Evolutionary conservation across 768 basidiomycete genomes (phyloP).

Genomic region (Boletus tomentosulus): DNA sequence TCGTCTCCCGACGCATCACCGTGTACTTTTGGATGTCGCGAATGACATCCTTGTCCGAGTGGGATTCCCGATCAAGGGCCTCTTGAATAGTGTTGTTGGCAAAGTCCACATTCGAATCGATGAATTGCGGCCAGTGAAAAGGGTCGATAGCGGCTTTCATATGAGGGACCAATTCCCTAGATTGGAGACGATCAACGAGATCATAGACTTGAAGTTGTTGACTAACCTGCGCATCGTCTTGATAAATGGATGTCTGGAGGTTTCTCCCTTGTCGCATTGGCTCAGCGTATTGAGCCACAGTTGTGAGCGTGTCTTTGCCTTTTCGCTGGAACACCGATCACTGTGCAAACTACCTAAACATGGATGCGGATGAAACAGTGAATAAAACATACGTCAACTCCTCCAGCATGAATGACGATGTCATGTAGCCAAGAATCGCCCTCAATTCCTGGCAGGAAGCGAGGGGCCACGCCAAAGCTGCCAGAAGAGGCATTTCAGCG

Average conservation of each 20-base stretch:
- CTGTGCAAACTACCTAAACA: constrained; percentile 8
- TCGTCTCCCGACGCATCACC: constrained; percentile 27
- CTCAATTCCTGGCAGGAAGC: constrained; percentile 20
- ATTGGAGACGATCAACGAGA: not conserved
- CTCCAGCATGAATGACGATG: constrained; percentile 29
- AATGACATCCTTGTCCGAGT: constrained; percentile 6
- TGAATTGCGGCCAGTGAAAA: constrained; percentile 28
- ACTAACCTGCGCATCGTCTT: constrained; percentile 24
- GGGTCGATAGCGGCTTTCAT: constrained; percentile 23
- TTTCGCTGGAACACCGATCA: constrained; percentile 24
- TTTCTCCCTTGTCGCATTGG: constrained; percentile 14
- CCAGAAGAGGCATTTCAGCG: constrained; percentile 25
- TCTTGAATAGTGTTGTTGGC: constrained; percentile 22
- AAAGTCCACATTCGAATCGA: constrained; percentile 17
- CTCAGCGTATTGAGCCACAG: constrained; percentile 23
- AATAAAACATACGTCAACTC: constrained; percentile 22
- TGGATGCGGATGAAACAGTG: not conserved
- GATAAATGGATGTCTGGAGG: constrained; percentile 21
- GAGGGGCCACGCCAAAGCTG: constrained; percentile 22
- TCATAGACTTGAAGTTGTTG: no score
- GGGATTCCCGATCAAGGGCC: constrained; percentile 25
- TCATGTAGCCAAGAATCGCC: constrained; percentile 28
- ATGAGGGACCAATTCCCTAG: constrained; percentile 21
- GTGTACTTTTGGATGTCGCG: constrained; percentile 24
- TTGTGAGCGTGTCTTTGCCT: constrained; percentile 12